Evolutionary conservation across 441 rosid species (phyloP).

Genomic region (Populus hybrid): DNA sequence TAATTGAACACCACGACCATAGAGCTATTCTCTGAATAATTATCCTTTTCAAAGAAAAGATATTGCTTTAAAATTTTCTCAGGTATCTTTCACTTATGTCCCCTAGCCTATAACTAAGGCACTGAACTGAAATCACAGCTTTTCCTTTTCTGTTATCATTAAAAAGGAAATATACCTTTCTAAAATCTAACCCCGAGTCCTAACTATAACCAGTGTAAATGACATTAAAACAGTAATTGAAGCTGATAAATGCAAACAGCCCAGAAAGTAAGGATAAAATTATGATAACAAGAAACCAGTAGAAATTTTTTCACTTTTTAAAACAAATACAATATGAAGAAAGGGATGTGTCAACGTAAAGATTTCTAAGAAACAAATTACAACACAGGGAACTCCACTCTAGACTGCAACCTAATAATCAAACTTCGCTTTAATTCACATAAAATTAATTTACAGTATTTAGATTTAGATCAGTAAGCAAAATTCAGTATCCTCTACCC

Average conservation of each 20-base stretch:
- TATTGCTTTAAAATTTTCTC: not conserved
- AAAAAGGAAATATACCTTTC: not conserved
- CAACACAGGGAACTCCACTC: not conserved
- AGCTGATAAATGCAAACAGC: not conserved
- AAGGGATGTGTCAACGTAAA: not conserved
- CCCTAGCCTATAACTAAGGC: not conserved
- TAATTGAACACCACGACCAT: not conserved
- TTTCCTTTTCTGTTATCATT: not conserved
- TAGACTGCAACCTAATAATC: not conserved
- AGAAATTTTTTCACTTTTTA: not conserved
- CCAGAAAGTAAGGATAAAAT: not conserved
- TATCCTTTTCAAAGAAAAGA: not conserved
- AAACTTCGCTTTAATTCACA: not conserved
- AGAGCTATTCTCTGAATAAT: not conserved
- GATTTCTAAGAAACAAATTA: not conserved
- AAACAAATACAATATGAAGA: not conserved
- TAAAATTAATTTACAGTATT: not conserved
- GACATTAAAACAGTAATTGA: not conserved
- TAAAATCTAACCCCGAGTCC: not conserved
- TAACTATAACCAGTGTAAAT: not conserved
- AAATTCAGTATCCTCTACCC: not conserved
- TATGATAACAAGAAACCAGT: not conserved
- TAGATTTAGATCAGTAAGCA: not conserved
- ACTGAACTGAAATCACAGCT: not conserved
- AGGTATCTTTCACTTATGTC: not conserved